Evolutionary conservation across 495 filamentous ascomycete species (phyloP).

Genomic region (Penicillium ochrochloron): DNA sequence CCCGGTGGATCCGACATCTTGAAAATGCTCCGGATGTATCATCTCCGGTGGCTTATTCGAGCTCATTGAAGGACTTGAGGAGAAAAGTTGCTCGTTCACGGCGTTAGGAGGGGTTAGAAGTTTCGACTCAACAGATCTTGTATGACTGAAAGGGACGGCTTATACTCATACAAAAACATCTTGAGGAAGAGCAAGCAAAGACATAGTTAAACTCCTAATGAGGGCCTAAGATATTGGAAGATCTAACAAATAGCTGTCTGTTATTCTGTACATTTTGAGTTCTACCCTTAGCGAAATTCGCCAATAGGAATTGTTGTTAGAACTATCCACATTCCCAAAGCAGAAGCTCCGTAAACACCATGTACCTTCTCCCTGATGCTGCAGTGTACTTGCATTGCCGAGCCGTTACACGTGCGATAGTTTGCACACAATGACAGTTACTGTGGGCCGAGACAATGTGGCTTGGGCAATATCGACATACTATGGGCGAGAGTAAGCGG

Average conservation of each 20-base stretch:
- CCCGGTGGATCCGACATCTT: neutral
- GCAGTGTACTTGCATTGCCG: neutral
- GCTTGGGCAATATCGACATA: neutral
- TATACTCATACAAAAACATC: neutral
- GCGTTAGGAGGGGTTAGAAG: too few relatives aligned
- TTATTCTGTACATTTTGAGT: too few relatives aligned
- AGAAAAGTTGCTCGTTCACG: neutral
- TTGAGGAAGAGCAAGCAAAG: neutral
- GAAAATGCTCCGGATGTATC: neutral
- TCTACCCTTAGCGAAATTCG: too few relatives aligned
- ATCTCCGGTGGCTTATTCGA: neutral
- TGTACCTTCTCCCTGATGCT: too few relatives aligned
- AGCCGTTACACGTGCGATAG: neutral
- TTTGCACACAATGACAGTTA: neutral
- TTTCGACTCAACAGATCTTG: neutral
- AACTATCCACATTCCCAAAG: too few relatives aligned
- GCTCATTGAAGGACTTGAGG: neutral
- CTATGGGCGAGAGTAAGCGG: constrained; percentile 2
- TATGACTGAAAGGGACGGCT: neutral
- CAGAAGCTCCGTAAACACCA: too few relatives aligned
- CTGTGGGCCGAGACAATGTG: constrained; percentile 15
- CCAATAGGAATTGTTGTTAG: too few relatives aligned
- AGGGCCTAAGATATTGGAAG: too few relatives aligned
- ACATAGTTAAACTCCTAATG: too few relatives aligned
- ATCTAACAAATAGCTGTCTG: too few relatives aligned